Evolutionary conservation across 2,329 filamentous ascomycete species (phyloP).

Genomic region (Pseudogymnoascus sp.): DNA sequence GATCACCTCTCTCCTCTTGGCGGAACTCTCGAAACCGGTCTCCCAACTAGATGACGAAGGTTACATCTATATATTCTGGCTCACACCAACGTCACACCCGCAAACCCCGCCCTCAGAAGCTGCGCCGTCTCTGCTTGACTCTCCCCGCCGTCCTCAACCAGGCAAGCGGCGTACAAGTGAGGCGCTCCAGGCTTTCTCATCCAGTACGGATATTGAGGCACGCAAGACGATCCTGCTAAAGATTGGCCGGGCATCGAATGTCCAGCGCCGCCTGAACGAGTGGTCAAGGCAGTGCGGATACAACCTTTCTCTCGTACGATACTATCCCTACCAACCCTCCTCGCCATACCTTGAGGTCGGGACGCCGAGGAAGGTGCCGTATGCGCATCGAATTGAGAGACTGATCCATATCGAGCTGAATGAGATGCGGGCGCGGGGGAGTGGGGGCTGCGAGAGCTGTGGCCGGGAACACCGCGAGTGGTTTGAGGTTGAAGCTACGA

Average conservation of each 20-base stretch:
- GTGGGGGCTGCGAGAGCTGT: slow-evolving; percentile 63
- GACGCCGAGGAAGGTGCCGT: slow-evolving; percentile 64
- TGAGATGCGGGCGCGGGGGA: slow-evolving; percentile 47
- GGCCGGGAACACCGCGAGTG: slow-evolving; percentile 85
- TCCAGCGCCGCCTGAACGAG: slow-evolving; percentile 83
- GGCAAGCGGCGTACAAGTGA: slow-evolving; percentile 19
- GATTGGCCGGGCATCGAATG: slow-evolving; percentile 66
- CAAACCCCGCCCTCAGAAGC: slow-evolving; percentile 49
- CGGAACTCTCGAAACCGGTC: slow-evolving; percentile 69
- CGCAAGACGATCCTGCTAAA: slow-evolving; percentile 59
- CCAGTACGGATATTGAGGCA: slow-evolving; percentile 22
- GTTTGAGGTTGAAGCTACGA: slow-evolving; percentile 79
- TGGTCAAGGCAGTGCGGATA: slow-evolving; percentile 93
- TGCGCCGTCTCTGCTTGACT: slow-evolving; percentile 50
- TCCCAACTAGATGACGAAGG: slow-evolving; percentile 70
- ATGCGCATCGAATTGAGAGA: slow-evolving; percentile 80
- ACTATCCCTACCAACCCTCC: slow-evolving; percentile 68
- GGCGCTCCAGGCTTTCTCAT: slow-evolving; percentile 30
- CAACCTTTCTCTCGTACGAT: slow-evolving; percentile 77
- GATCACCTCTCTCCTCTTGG: slow-evolving; percentile 61
- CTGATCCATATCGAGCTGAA: slow-evolving; percentile 85
- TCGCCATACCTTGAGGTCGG: slow-evolving; percentile 21
- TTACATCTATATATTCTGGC: slow-evolving; percentile 99
- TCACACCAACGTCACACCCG: slow-evolving; percentile 59
- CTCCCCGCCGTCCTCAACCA: slow-evolving; percentile 34